Evolutionary conservation across 805 yeast genomes (phyloP), one percentile per base, ranked within the genome.

Genomic region (Myxozyma sirexii): DNA sequence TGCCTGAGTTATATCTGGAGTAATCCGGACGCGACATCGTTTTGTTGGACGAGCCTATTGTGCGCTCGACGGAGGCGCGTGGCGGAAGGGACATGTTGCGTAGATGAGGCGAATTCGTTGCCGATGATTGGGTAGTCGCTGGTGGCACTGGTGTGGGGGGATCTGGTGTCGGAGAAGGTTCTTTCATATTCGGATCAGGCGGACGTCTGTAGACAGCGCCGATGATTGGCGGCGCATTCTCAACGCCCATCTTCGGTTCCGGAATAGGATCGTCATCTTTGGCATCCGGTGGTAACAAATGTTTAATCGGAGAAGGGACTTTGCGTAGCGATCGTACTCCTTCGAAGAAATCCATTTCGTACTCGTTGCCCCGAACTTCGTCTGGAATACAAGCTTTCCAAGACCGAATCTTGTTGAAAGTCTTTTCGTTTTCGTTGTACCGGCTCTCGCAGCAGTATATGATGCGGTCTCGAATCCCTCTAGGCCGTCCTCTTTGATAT

Each of bases 381-480:
- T 94, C 98, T 0, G 99, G 99, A 66, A 94, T 80, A 78, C 98
- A 94, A 5, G 97, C 97, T 74, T 90, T 93, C 99, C 99, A 94
- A 1, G 99, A 93, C 71, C 98, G 83, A 69, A 94, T 94, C 71
- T 93, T 88, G 75, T 93, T 94, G 79, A 94, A 94, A 29, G 86
- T 86, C 73, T 90, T 89, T 69, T 90, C 96, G 56, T 83, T 80
- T 72, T 93, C 97, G 71, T 93, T 93, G 75, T 92, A 94, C 70
- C 99, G 85, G 73, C 84, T 89, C 74, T 94, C 99, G 77, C 98
- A 94, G 67, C 94, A 86, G 74, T 91, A 94, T 71, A 96, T 82
- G 4, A 94, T 93, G 23, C 73, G 69, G 53, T 68, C 66, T 54
- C 90, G 93, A 57, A 79, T 80, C 21, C 89, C 87, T 51, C 87